Evolutionary conservation across 2,329 filamentous ascomycete species (phyloP), one percentile per base, ranked within the genome.

Genomic region (Erysiphe pulchra): DNA sequence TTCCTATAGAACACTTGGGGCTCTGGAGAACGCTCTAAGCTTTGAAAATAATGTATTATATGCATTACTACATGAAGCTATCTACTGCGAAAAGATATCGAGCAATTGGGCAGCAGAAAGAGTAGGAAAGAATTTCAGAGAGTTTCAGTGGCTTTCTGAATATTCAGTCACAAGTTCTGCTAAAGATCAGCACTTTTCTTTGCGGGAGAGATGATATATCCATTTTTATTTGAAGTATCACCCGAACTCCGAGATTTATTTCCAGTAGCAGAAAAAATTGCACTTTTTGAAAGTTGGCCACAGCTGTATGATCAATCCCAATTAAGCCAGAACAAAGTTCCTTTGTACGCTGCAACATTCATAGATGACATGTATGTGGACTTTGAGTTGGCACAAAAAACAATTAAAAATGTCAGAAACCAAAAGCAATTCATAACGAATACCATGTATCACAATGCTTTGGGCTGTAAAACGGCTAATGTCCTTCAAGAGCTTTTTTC

Each of bases 341-440:
- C 87, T 0, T 75, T 92, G 0, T 94, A 90, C 56, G 80, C 85
- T 1, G 83, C 81, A 0, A 79, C 75, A 2, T 95, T 80, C 53
- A 60, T 83, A 4, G 79, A 93, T 50, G 85, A 93, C 57, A 90
- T 94, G 81, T 94, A 92, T 55, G 86, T 95, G 30, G 80, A 92
- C 56, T 80, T 73, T 52, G 73, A 73, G 7, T 63, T 85, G 46
- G 79, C 81, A 9, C 69, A 72, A 53, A 73, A 80, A 53, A 92
- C 84, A 14, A 83, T 82, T 10, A 64, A 63, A 37, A 71, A 76
- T 55, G 80, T 94, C 57, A 78, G 73, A 57, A 77, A 75, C 1
- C 78, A 74, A 57, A 85, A 83, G 63, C 75, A 82, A 46, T 50
- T 43, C 34, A 46, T 50, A 7, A 39, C 38, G 7, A 47, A 47